Evolutionary conservation across 1,139 yeast species (phyloP).

Genomic region (Taphrina deformans): DNA sequence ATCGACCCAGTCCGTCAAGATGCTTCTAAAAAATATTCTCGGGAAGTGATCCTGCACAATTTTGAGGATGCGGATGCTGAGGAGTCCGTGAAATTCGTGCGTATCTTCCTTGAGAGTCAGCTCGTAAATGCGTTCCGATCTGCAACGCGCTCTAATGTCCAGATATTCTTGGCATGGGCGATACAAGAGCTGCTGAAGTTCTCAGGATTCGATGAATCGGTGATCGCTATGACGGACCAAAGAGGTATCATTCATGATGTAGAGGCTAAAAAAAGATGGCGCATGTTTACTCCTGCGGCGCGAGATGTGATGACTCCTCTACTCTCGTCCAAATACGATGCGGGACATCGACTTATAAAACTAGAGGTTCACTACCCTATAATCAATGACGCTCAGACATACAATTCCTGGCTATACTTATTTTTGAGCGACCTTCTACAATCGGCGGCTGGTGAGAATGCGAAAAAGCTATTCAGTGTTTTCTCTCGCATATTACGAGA

Average conservation of each 20-base stretch:
- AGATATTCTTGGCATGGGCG: constrained; percentile 79
- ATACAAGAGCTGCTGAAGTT: constrained; percentile 81
- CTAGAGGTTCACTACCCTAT: constrained; percentile 53
- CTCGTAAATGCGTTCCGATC: constrained; percentile 85
- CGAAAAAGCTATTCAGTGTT: constrained; percentile 59
- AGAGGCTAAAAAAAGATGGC: constrained; percentile 53
- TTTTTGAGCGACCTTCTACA: constrained; percentile 67
- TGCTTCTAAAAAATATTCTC: constrained; percentile 50
- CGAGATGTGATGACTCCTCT: constrained; percentile 76
- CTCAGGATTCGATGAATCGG: constrained; percentile 54
- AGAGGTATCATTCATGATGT: constrained; percentile 38
- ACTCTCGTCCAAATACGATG: constrained; percentile 65
- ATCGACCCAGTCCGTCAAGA: constrained; percentile 66
- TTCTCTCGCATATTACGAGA: constrained; percentile 60
- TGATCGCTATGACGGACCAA: constrained; percentile 41
- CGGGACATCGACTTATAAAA: constrained; percentile 52
- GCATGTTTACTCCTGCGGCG: constrained; percentile 63
- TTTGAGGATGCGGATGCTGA: constrained; percentile 54
- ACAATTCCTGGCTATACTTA: constrained; percentile 66
- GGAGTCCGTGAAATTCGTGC: constrained; percentile 66
- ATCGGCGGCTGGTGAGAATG: constrained; percentile 48
- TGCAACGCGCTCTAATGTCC: constrained; percentile 81
- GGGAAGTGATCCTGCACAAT: constrained; percentile 58
- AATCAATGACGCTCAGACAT: constrained; percentile 49
- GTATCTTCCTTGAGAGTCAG: constrained; percentile 64